A percentile compares a stretch with the other conserved stretches of the same genome.
phyloP scores from a whole-genome alignment of 495 filamentous ascomycete genomes.

The Hypoxylon lienhwacheense region DNA sequence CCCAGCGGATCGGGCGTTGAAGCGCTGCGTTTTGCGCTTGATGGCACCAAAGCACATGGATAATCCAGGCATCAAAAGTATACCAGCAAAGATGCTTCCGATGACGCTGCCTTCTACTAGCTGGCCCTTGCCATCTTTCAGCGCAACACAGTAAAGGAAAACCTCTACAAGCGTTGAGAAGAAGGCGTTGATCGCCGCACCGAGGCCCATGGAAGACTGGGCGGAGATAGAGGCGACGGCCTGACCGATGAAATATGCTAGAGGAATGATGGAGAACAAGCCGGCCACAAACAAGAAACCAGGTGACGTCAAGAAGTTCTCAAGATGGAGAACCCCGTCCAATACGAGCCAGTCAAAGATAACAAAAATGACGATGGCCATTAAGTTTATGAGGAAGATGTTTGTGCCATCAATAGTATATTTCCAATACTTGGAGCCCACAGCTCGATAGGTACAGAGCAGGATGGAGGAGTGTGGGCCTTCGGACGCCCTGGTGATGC shows the following conservation, averaged over 20 bases:
- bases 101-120: constrained; percentile 96
- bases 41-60: constrained; percentile 99
- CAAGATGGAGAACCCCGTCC: constrained; percentile 62
- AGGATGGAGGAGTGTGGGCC: constrained; percentile 82
- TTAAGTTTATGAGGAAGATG: constrained; percentile 97
- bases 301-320: constrained; percentile 72
- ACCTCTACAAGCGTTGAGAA: constrained; percentile 99
- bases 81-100: constrained; percentile 95
- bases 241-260: constrained; percentile 99
- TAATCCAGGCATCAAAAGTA: constrained; percentile 92
- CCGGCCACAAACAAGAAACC: constrained; percentile 84
- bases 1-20: constrained; percentile 96
- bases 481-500: constrained; percentile 68
- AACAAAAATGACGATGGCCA: constrained; percentile 84
- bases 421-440: constrained; percentile 96
- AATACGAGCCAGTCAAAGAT: constrained; percentile 91
- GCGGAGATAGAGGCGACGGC: constrained; percentile 99
- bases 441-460: constrained; percentile 95
- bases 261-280: constrained; percentile 87
- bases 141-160: constrained; percentile 93
- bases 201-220: constrained; percentile 99
- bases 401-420: constrained; percentile 99
- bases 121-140: constrained; percentile 88
- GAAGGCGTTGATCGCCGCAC: constrained; percentile 96
- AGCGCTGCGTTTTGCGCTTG: constrained; percentile 96